A percentile compares a stretch with the other conserved stretches of the same genome.
Conservation (phyloP, 2,329 filamentous ascomycete species). For the Penicillium sp. region DNA sequence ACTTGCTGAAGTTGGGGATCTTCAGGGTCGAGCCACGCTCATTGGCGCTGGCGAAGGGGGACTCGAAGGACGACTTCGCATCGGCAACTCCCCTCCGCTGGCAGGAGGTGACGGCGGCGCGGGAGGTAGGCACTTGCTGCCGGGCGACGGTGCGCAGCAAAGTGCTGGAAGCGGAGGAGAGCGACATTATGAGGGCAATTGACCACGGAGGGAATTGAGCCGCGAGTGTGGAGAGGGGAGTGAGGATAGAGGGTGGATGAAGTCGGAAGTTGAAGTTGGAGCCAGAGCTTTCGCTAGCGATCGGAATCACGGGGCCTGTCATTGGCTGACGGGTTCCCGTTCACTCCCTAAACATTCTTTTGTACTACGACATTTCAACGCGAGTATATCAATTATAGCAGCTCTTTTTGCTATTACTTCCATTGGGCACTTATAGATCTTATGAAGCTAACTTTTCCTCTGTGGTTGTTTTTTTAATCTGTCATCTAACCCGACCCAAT, state of each 20-base stretch:
- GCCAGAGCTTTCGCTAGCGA: conserved; percentile 44
- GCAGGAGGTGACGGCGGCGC: conserved; percentile 43
- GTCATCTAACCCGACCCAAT: conserved; percentile 13
- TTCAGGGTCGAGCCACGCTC: conserved; percentile 59
- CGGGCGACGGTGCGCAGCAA: conserved; percentile 62
- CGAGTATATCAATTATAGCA: background rate
- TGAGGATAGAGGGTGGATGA: conserved; percentile 36
- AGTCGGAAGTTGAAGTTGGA: conserved; percentile 42
- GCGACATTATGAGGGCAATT: conserved; percentile 44
- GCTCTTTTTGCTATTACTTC: background rate
- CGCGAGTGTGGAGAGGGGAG: conserved; percentile 35
- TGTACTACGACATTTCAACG: background rate
- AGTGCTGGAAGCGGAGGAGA: conserved; percentile 68
- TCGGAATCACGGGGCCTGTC: conserved; percentile 44
- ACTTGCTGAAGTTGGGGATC: conserved; percentile 88
- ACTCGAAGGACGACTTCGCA: conserved; percentile 49
- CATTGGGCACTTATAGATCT: background rate
- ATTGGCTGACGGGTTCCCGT: conserved; percentile 36
- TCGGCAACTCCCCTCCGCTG: conserved; percentile 43
- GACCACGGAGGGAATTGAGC: conserved; percentile 35
- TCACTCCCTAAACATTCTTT: conserved; percentile 13
- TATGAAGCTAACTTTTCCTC: background rate
- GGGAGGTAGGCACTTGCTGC: conserved; percentile 47
- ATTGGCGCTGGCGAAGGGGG: conserved; percentile 57
- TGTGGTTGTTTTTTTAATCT: conserved; percentile 2